A percentile compares a stretch with the other conserved stretches of the same genome.
These are phyloP conservation scores for Colletotrichum sp. DNA, from an alignment of 2,329 filamentous ascomycete species.

Conservation along the genomic window DNA sequence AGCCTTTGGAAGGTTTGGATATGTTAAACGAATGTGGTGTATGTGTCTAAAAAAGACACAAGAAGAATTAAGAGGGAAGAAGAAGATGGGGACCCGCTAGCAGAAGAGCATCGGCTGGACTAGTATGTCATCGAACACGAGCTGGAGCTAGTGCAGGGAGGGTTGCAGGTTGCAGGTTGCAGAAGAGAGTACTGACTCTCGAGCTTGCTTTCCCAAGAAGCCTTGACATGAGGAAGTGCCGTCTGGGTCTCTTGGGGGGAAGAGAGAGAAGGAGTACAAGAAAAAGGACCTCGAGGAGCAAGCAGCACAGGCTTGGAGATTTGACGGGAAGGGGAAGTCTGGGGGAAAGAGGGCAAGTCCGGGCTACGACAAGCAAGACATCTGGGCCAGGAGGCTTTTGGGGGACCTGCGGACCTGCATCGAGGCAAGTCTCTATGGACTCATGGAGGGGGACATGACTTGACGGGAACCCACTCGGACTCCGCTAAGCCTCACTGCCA, in stretches of 20 bases:
- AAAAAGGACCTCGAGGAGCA: background rate
- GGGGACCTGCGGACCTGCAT: background rate
- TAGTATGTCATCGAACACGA: conserved; percentile 17
- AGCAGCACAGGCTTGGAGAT: background rate
- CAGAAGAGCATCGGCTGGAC: background rate
- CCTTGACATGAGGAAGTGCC: conserved; percentile 3
- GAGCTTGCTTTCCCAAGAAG: background rate
- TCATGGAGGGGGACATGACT: background rate
- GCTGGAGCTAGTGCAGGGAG: conserved; percentile 3
- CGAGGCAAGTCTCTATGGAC: background rate
- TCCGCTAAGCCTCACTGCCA: conserved; percentile 20
- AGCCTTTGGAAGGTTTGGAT: background rate
- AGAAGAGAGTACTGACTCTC: background rate
- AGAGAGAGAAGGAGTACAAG: background rate
- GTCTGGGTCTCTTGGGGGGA: background rate
- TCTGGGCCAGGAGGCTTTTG: background rate
- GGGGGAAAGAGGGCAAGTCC: background rate
- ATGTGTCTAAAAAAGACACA: background rate
- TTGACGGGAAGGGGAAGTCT: background rate
- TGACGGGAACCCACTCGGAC: conserved; percentile 19
- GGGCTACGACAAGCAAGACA: background rate
- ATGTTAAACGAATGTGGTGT: conserved; percentile 12
- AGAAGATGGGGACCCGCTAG: conserved; percentile 6
- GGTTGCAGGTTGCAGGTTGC: background rate
- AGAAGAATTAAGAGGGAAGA: background rate